Base-by-base conservation (phyloP, 805 yeast species). In the Cyberlindnera galapagoensis region DNA sequence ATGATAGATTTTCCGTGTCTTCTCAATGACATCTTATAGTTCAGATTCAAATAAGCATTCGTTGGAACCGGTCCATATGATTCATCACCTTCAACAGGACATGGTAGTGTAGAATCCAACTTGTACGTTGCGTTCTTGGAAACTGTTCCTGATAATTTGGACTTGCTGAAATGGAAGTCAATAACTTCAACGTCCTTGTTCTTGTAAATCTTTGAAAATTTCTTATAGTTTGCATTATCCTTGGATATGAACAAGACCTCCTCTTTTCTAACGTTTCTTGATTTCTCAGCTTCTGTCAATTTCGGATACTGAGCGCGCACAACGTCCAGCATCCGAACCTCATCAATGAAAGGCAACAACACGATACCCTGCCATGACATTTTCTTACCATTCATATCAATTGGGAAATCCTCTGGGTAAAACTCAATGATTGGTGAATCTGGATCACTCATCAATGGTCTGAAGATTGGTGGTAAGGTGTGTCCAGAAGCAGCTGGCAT, bases 351-450 rank as follows among this genome's bases (percentile, higher is more conserved):
- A 0, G 97, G 97, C 34, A 88, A 61, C 24, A 88, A 59, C 1
- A 94, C 88, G 48, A 88, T 81, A 33, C 95, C 97, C 54, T 86
- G 94, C 97, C 97, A 88, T 31, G 90, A 68, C 85, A 82, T 81
- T 44, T 83, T 86, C 45, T 85, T 84, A 18, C 97, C 97, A 52
- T 88, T 87, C 95, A 88, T 86, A 59, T 88, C 97, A 43, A 88
- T 80, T 28, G 79, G 73, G 59, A 88, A 88, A 20, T 83, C 80
- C 36, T 74, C 83, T 0, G 97, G 97, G 49, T 88, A 88, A 45
- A 87, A 88, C 49, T 88, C 96, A 42, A 83, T 79, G 40, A 88
- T 86, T 33, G 81, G 94, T 24, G 95, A 83, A 27, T 74, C 74
- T 1, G 80, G 71, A 17, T 78, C 74, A 7, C 76, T 72, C 97